These are phyloP conservation scores for Phytophthora pini DNA, from an alignment of 352 stramenopile genomes.

Conservation along the genomic window DNA sequence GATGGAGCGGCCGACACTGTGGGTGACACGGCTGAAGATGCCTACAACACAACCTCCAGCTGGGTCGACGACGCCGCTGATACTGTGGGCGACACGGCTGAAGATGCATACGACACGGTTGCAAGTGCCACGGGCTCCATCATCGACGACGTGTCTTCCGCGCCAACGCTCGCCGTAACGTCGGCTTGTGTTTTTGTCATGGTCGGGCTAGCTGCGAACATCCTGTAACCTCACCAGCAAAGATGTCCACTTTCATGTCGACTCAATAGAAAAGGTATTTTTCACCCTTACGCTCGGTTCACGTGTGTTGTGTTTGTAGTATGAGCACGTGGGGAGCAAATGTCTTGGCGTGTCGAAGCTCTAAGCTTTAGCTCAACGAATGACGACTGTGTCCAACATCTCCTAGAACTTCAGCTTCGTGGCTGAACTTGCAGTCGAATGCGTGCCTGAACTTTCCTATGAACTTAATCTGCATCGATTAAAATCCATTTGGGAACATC, in stretches of 20 bases:
- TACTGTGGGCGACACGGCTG: conserved; percentile 3
- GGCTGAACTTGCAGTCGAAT: not conserved
- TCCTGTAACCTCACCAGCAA: conserved; percentile 12
- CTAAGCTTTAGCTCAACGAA: not conserved
- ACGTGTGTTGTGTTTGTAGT: no score
- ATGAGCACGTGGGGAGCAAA: no score
- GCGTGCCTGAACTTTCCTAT: conserved; percentile 17
- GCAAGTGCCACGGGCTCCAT: conserved; percentile 33
- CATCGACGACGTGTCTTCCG: conserved; percentile 26
- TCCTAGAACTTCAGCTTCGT: not conserved
- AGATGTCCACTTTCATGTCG: not conserved
- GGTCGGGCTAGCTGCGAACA: conserved; percentile 10
- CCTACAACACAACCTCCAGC: conserved; percentile 20
- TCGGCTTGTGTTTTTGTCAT: conserved; percentile 7
- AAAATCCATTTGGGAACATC: conserved; percentile 29
- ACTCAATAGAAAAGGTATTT: conserved; percentile 11
- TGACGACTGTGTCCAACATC: not conserved
- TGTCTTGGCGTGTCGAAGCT: not conserved
- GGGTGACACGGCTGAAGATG: conserved; percentile 13
- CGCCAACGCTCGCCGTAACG: conserved; percentile 11
- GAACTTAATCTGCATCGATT: conserved; percentile 25
- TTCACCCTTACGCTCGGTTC: not conserved
- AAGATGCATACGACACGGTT: conserved; percentile 24
- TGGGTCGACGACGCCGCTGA: conserved; percentile 21
- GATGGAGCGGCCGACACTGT: conserved; percentile 25